Percentiles rank a stretch among this genome's conserved stretches.
phyloP scores from a whole-genome alignment of 345 rosid species.

The Heritiera littoralis region DNA sequence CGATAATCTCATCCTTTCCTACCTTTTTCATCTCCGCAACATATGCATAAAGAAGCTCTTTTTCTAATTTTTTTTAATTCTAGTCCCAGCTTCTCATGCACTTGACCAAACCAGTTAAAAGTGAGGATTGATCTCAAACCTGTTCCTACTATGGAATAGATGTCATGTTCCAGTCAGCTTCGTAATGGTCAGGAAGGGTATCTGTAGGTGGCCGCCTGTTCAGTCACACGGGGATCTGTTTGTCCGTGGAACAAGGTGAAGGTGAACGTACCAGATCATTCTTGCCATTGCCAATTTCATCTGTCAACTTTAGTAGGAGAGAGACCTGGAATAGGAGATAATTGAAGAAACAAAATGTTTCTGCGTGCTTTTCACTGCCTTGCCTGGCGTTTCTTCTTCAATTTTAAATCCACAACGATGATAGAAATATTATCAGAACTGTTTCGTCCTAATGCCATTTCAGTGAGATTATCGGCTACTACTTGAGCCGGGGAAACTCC shows the following conservation, averaged over 20 bases:
- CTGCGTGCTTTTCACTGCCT: constrained; percentile 27
- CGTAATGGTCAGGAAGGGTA: constrained; percentile 15
- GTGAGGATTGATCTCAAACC: constrained; percentile 25
- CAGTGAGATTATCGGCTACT: constrained; percentile 56
- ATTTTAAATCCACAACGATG: constrained; percentile 62
- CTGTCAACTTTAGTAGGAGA: constrained; percentile 17
- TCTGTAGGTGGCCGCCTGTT: background rate
- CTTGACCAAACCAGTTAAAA: constrained; percentile 33
- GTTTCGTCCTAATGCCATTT: constrained; percentile 47
- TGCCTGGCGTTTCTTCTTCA: constrained; percentile 36
- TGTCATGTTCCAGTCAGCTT: constrained; percentile 17
- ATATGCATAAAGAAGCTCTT: too few relatives aligned
- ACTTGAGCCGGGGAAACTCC: constrained; percentile 47
- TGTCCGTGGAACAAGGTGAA: background rate
- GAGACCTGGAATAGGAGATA: constrained; percentile 6
- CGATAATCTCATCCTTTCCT: too few relatives aligned
- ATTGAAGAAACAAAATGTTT: background rate
- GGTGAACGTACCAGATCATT: constrained; percentile 2
- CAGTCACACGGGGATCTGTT: too few relatives aligned
- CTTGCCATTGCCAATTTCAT: constrained; percentile 11
- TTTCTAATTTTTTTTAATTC: background rate
- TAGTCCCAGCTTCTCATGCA: background rate
- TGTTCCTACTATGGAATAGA: too few relatives aligned
- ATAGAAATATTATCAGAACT: constrained; percentile 65
- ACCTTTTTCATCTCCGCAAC: too few relatives aligned